Base-by-base conservation (phyloP, 1,284 basidiomycete species). In the Apiotrichum siamense region DNA sequence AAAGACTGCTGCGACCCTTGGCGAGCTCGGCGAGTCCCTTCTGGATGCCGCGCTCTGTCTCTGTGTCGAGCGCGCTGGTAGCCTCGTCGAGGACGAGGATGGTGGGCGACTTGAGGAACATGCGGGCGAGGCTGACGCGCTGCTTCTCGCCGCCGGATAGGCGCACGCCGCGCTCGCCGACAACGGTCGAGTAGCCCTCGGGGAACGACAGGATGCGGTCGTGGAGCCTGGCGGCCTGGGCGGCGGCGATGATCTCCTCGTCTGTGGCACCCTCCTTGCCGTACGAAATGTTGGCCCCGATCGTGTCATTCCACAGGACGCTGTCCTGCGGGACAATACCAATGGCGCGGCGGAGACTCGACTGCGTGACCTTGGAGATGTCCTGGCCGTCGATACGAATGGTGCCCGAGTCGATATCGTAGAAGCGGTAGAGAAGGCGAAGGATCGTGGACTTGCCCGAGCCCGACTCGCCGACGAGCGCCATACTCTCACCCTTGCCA, bases 261-360 rank as follows among this genome's bases (percentile, higher is more conserved):
- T 98, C 92, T 2, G 77, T 84, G 23, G 92, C 91, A 49, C 84
- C 82, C 43, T 97, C 75, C 25, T 86, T 79, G 1, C 96, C 94
- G 67, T 98, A 98, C 1, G 90, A 79, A 39, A 98, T 83, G 66
- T 98, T 98, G 66, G 96, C 88, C 77, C 93, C 80, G 47, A 98
- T 86, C 62, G 96, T 84, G 27, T 88, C 86, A 72, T 98, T 93
- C 81, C 97, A 97, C 9, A 98, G 77, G 1, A 96, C 91, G 17
- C 91, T 97, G 66, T 98, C 96, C 70, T 98, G 94, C 0, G 94
- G 96, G 1, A 98, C 96, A 18, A 98, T 90, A 2, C 94, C 96
- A 43, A 98, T 87, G 2, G 81, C 78, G 27, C 76, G 75, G n/a
- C 94, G 80, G 1, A 98, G 76, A 44, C 83, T 86, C 32, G 81